Evolutionary conservation across 108 stramenopile genomes (phyloP), one percentile per base, ranked within the genome.

Genomic region (Fragilaria radians): DNA sequence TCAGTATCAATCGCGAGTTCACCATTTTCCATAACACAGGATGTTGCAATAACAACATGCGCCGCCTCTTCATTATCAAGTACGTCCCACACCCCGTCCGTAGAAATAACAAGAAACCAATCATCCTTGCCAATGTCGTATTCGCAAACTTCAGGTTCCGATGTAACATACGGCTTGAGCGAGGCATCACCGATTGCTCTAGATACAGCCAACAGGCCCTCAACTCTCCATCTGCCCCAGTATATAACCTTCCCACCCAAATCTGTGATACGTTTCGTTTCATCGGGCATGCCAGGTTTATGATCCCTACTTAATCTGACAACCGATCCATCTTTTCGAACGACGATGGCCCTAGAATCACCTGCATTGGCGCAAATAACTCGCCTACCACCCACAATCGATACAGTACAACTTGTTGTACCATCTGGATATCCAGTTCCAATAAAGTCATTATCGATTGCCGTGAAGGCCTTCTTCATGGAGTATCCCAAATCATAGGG

Each of bases 341-440:
- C 86, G 18, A 98, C 77, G 54, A 98, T 91, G 29, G 91, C 93
- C 48, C 96, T 72, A 0, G 95, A 95, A 66, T 97, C 96, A 0
- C 98, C 98, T 0, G 96, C 95, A 75, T 98, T 99, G 54, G 93
- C 88, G 64, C 93, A 93, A 23, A 87, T 81, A 4, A 99, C 77
- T 33, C 81, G 71, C 29, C 81, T 60, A 17, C 73, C 69, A n/a
- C 93, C 93, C 18, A 87, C 77, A 3, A 94, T 56, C 9, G 83
- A 61, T 19, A 81, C 83, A 3, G 85, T 74, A 58, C 93, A 94
- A 4, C 85, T 85, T 5, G 93, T 94, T 18, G 79, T 74, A 29
- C 93, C 93, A 62, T 94, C 93, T 1, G 88, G 72, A 28, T 83
- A 63, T 18, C 87, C 87, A 9, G 88, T 74, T n/a, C 53, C 63